Evolutionary conservation across 129 eudicot genomes (phyloP).

Genomic region (Chrysanthemum lavandulifolium): DNA sequence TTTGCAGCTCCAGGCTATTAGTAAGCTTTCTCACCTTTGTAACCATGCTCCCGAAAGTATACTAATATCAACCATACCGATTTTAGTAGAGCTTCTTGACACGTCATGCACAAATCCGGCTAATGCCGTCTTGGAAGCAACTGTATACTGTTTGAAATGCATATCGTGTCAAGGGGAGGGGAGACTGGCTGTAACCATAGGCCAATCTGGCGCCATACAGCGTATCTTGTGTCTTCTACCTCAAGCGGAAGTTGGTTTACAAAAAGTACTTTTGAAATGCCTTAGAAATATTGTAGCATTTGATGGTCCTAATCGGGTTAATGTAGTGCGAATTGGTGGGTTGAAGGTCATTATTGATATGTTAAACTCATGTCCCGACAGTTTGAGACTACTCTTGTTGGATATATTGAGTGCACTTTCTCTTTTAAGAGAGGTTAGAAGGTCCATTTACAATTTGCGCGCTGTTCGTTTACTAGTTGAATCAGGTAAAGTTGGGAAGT

Average conservation of each 20-base stretch:
- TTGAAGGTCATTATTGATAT: conserved; percentile 42
- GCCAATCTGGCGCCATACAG: conserved; percentile 50
- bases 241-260: conserved; percentile 38
- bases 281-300: conserved; percentile 54
- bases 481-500: conserved; percentile 46
- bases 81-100: conserved; percentile 43
- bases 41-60: conserved; percentile 50
- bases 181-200: conserved; percentile 38
- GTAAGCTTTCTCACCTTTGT: conserved; percentile 43
- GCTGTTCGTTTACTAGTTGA: conserved; percentile 45
- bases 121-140: conserved; percentile 40
- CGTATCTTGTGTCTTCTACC: conserved; percentile 43
- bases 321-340: conserved; percentile 44
- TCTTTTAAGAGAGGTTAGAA: conserved; percentile 54
- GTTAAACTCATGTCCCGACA: conserved; percentile 38
- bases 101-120: conserved; percentile 19
- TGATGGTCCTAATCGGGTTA: conserved; percentile 35
- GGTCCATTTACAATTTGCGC: conserved; percentile 39
- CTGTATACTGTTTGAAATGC: conserved; percentile 52
- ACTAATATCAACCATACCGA: conserved; percentile 43
- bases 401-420: conserved; percentile 62
- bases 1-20: conserved; percentile 30
- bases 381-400: conserved; percentile 32
- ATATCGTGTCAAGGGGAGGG: conserved; percentile 54
- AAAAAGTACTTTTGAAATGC: conserved; percentile 45